These are phyloP conservation scores for Schwanniomyces vanrijiae DNA, from an alignment of 805 yeast genomes.

Conservation along the genomic window DNA sequence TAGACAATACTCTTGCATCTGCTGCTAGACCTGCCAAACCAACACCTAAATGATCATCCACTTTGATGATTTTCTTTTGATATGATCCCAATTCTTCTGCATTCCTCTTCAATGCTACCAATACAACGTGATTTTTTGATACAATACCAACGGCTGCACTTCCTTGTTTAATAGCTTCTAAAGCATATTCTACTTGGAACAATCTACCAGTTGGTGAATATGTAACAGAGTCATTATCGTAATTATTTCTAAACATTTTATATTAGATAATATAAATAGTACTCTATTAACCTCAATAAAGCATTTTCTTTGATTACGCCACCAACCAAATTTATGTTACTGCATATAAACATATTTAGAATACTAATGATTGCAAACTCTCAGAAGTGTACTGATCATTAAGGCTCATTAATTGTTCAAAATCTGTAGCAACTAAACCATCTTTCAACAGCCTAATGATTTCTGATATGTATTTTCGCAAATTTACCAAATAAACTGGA, in stretches of 20 bases:
- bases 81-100: constrained; percentile 97
- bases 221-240: constrained; percentile 97
- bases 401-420: constrained; percentile 31
- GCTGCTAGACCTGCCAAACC: constrained; percentile 98
- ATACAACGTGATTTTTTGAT: constrained; percentile 82
- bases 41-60: constrained; percentile 92
- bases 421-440: constrained; percentile 25
- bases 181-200: constrained; percentile 85
- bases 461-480: constrained; percentile 43
- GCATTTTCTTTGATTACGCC: neutral
- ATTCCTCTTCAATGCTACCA: constrained; percentile 91
- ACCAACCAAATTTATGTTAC: neutral
- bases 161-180: constrained; percentile 97
- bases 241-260: constrained; percentile 86
- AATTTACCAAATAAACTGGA: constrained; percentile 43
- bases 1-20: constrained; percentile 92
- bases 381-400: constrained; percentile 37
- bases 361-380: constrained; percentile 18
- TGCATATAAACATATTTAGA: constrained; percentile 5
- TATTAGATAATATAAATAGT: neutral
- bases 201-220: constrained; percentile 94
- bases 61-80: constrained; percentile 88
- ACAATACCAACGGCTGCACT: constrained; percentile 94
- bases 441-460: constrained; percentile 25
- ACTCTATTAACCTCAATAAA: neutral